Base-by-base conservation (phyloP, 371 early-diverging fungal genomes). In the Lichtheimia corymbifera region DNA sequence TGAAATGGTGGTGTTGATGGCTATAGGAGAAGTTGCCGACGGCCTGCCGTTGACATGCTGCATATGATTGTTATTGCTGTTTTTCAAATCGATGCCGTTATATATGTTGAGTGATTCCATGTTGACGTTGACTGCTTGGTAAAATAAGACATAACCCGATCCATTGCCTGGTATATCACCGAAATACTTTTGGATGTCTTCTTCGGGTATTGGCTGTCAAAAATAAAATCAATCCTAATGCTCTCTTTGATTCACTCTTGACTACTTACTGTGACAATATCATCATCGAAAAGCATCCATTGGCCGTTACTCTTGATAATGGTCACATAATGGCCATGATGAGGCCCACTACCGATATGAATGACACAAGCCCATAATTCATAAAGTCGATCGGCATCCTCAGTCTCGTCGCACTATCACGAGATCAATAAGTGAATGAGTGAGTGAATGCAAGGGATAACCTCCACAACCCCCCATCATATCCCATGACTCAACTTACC, bases 261-360 rank as follows among this genome's bases (percentile, higher is more conserved):
- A 7, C 14, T 11, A 61, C 77, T 66, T 84, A 91, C 83, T 67
- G 91, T 90, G 5, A 96, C 95, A 18, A 83, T 83, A 55, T 97
- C 97, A 72, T 98, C 98, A 73, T 98, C 98, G 73, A 96, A 97
- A 30, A 95, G 73, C 61, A 95, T 72, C 98, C 98, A 98, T 55
- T 88, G 88, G 24, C 87, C 90, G 52, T 84, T 81, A 60, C 92
- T 91, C 70, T 93, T 93, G 50, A 95, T 90, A 24, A 98, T 82
- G 0, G 94, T 83, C 5, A 97, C 90, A 76, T 98, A 98, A 70
- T 98, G 98, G 4, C 98, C 98, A 73, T 96, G 96, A 63, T 95
- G 86, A n/a, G 94, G 96, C 0, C 97, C 96, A 70, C 94, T 90
- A 63, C 55, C 98, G 63, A 98, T 89, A 67, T 98, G 98, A 25